These are phyloP conservation scores for Darksidea phi DNA, from an alignment of 495 filamentous ascomycete species.

Conservation along the genomic window DNA sequence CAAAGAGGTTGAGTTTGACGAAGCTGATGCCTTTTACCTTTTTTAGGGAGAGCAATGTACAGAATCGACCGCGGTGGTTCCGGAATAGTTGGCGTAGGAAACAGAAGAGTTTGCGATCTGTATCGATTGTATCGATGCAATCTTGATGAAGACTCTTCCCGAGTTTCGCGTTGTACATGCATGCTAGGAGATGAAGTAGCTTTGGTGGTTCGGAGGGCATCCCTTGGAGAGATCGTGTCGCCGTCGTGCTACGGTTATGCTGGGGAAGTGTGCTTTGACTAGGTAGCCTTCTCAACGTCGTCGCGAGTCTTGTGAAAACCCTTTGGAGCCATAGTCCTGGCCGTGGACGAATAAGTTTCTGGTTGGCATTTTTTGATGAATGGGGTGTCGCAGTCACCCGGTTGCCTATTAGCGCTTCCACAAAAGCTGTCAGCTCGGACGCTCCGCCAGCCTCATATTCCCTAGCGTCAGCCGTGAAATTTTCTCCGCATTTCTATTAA, in stretches of 20 bases:
- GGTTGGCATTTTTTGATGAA: neutral
- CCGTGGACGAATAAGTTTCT: neutral
- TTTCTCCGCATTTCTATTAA: conserved; percentile 3
- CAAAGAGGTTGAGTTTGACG: neutral
- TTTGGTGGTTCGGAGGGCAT: neutral
- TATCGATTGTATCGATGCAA: neutral
- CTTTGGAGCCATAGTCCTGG: neutral
- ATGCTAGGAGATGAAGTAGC: conserved; percentile 4
- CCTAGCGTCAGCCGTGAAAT: neutral
- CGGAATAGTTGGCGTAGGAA: neutral
- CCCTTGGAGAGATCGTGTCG: neutral
- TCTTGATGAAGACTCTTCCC: neutral
- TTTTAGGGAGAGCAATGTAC: neutral
- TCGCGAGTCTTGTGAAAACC: neutral
- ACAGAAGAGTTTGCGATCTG: neutral
- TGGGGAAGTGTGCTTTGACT: neutral
- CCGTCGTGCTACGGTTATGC: neutral
- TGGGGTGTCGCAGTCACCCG: neutral
- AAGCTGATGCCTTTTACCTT: conserved; percentile 9
- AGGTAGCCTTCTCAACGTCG: neutral
- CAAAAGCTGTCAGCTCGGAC: neutral
- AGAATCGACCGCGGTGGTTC: neutral
- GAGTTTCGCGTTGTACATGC: neutral
- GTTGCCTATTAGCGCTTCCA: neutral
- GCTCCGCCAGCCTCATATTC: neutral